phyloP scores from a whole-genome alignment of 1,284 basidiomycete species.

The Pterulicium gracile region DNA sequence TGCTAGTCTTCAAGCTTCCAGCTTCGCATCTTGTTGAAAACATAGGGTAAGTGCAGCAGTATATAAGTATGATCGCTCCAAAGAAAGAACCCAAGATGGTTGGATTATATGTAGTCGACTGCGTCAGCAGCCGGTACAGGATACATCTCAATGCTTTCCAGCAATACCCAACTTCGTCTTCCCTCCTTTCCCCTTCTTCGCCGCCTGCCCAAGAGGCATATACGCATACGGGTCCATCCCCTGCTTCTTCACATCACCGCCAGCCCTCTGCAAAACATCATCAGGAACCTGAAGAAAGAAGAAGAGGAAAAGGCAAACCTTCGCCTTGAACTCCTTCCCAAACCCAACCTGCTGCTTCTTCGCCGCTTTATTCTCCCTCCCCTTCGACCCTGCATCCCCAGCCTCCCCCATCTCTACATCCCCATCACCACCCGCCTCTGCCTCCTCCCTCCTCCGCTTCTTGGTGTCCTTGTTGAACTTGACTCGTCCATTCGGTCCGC shows the following conservation, averaged over 20 bases:
- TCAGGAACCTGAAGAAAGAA: slow-evolving; percentile 7
- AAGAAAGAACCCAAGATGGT: no score
- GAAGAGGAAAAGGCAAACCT: slow-evolving; percentile 30
- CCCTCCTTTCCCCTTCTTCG: slow-evolving; percentile 47
- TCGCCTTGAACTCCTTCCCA: slow-evolving; percentile 87
- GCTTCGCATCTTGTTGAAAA: no score
- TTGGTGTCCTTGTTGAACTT: slow-evolving; percentile 98
- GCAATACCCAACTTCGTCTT: slow-evolving; percentile 37
- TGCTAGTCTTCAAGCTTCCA: no score
- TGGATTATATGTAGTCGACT: no score
- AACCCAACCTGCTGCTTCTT: slow-evolving; percentile 50
- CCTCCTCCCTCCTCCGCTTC: slow-evolving; percentile 60
- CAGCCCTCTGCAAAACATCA: slow-evolving; percentile 57
- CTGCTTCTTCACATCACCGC: slow-evolving; percentile 83
- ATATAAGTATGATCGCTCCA: no score
- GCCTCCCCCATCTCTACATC: slow-evolving; percentile 66
- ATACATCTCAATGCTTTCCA: slow-evolving; percentile 26
- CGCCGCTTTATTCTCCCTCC: slow-evolving; percentile 19
- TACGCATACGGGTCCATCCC: slow-evolving; percentile 92
- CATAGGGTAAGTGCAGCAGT: no score
- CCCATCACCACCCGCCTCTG: slow-evolving; percentile 43
- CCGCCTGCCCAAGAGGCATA: slow-evolving; percentile 70
- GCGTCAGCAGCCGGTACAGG: no score
- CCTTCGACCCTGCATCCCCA: slow-evolving; percentile 22
- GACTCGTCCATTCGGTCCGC: slow-evolving; percentile 69